Base-by-base conservation (phyloP, 2,329 filamentous ascomycete genomes). In the Exophiala xenobiotica region DNA sequence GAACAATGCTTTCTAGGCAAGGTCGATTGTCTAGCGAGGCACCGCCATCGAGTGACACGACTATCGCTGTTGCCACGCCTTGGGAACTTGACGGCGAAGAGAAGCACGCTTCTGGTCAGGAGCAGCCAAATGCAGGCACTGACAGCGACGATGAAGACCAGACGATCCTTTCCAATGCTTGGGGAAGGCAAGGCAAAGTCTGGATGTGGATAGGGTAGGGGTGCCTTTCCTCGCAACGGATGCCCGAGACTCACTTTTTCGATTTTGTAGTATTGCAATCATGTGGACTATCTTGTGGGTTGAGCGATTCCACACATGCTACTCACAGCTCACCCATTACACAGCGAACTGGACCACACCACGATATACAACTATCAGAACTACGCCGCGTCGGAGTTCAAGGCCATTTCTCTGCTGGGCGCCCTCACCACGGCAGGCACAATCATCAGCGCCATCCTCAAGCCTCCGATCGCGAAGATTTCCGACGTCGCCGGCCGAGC, bases 301-400 rank as follows among this genome's bases (percentile, higher is more conserved):
- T 38, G 9, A 44, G 39, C n/a, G 12, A 6, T 18, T 12, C n/a
- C 16, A 2, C 16, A 4, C 6, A 8, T n/a, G 11, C 14, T 26
- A 7, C 24, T 39, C 19, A n/a, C 18, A 16, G 37, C 46, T 48
- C 20, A 48, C 12, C 23, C 29, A 24, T 4, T 22, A 22, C 4
- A 7, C 42, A 70, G 67, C 62, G 65, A 68, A 54, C 57, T 70
- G 9, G 68, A 71, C 54, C 67, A 68, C 46, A 62, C 66, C 2
- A 71, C 69, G 1, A 63, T 69, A 7, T 64, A 64, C 27, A 69
- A 65, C 3, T 73, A 74, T 59, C 64, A 67, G 39, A 69, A 68
- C 47, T 74, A 74, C 56, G 70, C 71, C 2, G 62, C 68, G 2
- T 74, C 71, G 1, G 61, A 66, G 11, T 62, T 63, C 50, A 39